These are phyloP conservation scores for Pleurotus platypus DNA, from an alignment of 768 basidiomycete species.

Conservation along the genomic window DNA sequence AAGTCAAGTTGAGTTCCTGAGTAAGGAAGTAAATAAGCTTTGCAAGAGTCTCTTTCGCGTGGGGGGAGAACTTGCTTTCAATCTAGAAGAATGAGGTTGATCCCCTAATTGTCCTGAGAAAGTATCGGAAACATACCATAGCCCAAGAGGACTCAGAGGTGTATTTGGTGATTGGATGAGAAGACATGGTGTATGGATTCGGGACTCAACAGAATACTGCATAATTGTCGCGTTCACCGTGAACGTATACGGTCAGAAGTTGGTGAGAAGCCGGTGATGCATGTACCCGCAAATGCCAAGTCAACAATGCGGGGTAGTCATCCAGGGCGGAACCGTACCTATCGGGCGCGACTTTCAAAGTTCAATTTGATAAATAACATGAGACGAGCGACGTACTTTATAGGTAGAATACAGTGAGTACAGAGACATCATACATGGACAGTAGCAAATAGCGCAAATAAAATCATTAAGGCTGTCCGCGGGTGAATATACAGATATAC, in stretches of 20 bases:
- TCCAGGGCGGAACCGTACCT: background rate
- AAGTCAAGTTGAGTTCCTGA: background rate
- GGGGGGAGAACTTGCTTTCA: constrained; percentile 90
- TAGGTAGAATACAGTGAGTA: constrained; percentile 14
- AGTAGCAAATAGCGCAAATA: constrained; percentile 1
- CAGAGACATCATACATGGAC: constrained; percentile 8
- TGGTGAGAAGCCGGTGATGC: background rate
- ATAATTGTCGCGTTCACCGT: background rate
- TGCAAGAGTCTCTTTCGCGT: constrained; percentile 80
- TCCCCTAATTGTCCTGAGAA: background rate
- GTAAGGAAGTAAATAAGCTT: constrained; percentile 78
- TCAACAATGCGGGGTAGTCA: background rate
- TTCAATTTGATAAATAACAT: background rate
- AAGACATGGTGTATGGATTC: constrained; percentile 33
- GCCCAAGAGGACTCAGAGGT: constrained; percentile 87
- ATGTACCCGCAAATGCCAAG: background rate
- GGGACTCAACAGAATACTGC: background rate
- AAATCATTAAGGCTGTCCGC: constrained; percentile 12
- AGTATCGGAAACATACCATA: constrained; percentile 49
- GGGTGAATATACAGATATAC: background rate
- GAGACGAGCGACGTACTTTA: constrained; percentile 1
- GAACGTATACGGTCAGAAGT: background rate
- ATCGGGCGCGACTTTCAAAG: no score
- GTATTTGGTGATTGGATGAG: constrained; percentile 71
- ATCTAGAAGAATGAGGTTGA: constrained; percentile 38